phyloP scores from a whole-genome alignment of 2,329 filamentous ascomycete species.

The Clonostachys rosea region DNA sequence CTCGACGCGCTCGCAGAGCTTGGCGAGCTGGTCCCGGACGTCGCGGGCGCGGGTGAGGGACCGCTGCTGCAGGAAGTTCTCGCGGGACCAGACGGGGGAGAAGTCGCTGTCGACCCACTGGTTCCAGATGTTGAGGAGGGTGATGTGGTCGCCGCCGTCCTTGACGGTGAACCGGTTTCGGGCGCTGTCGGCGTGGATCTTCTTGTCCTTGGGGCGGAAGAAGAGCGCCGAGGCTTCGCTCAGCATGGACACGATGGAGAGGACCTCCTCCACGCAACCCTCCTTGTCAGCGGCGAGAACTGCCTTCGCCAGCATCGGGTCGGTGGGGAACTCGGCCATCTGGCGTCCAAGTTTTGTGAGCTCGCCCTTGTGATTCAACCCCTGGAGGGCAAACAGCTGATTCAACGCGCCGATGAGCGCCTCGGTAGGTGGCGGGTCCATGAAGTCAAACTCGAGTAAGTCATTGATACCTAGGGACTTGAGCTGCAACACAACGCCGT shows the following conservation, averaged over 20 bases:
- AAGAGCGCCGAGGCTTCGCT: conserved; percentile 85
- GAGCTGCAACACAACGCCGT: conserved; percentile 75
- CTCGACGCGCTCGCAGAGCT: conserved; percentile 91
- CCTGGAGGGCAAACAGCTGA: conserved; percentile 85
- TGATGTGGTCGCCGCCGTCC: conserved; percentile 86
- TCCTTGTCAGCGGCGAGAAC: conserved; percentile 86
- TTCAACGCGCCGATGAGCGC: conserved; percentile 86
- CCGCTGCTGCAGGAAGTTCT: conserved; percentile 92
- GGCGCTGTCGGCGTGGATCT: conserved; percentile 89
- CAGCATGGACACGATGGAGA: conserved; percentile 93
- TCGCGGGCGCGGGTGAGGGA: conserved; percentile 85
- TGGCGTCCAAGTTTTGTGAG: conserved; percentile 87
- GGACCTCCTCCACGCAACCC: conserved; percentile 88
- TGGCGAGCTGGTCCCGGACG: conserved; percentile 85
- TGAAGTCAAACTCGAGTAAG: conserved; percentile 89
- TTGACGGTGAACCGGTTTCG: conserved; percentile 84
- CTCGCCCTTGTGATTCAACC: conserved; percentile 81
- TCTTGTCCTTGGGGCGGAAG: conserved; percentile 95
- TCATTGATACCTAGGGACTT: conserved; percentile 92
- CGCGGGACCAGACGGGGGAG: conserved; percentile 78
- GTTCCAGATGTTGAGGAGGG: conserved; percentile 88
- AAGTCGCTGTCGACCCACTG: conserved; percentile 94
- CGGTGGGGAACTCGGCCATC: conserved; percentile 92
- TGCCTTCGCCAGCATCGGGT: conserved; percentile 86
- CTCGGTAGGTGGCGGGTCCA: conserved; percentile 88